phyloP scores from a whole-genome alignment of 306 rosid genomes.

The Casuarina equisetifolia region DNA sequence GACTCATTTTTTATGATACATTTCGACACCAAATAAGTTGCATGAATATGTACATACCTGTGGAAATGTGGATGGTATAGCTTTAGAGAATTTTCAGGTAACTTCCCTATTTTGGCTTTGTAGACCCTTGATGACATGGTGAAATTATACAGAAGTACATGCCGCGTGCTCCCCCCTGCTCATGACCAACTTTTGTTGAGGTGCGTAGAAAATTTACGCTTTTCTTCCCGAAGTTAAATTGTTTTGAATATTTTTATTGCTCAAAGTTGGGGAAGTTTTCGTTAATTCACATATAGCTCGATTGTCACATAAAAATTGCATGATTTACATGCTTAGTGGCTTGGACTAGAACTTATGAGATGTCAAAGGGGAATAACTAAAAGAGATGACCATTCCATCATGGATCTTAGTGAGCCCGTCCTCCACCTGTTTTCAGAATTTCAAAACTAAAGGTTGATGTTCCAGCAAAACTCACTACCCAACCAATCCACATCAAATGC shows the following conservation, averaged over 20 bases:
- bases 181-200: conserved; percentile 66
- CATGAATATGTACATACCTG: no score
- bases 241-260: not conserved
- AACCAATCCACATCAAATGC: not conserved
- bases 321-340: not conserved
- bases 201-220: conserved; percentile 26
- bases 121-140: conserved; percentile 76
- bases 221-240: not conserved
- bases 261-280: no score
- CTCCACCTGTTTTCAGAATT: no score
- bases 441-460: no score
- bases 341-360: no score
- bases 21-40: not conserved
- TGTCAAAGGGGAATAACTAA: no score
- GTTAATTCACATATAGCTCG: not conserved
- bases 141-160: conserved; percentile 53
- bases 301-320: not conserved
- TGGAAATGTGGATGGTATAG: not conserved
- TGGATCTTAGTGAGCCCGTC: no score
- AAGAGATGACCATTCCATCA: no score
- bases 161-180: conserved; percentile 51
- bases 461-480: no score
- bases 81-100: not conserved
- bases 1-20: not conserved
- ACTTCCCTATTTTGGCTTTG: conserved; percentile 26